phyloP scores from a whole-genome alignment of 208 protist species.

The Entamoeba invadens region DNA sequence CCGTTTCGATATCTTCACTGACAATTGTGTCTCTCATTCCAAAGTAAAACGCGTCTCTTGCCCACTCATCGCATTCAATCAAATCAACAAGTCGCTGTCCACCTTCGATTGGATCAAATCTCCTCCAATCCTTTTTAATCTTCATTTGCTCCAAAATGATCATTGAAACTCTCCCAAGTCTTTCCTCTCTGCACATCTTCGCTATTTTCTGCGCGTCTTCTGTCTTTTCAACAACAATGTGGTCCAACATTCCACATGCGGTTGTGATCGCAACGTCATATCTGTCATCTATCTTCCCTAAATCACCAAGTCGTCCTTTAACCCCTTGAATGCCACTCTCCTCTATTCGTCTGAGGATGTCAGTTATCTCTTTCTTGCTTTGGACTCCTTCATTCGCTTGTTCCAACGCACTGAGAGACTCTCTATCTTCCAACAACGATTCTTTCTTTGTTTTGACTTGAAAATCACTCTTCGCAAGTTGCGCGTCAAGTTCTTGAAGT shows the following conservation, averaged over 20 bases:
- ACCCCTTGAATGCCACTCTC: constrained; percentile 1
- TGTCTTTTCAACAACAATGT: constrained; percentile 20
- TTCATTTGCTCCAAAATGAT: constrained; percentile 9
- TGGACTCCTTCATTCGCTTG: not conserved
- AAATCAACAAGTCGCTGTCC: not conserved
- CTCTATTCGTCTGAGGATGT: not conserved
- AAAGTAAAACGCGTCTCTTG: not conserved
- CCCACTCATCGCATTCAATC: constrained; percentile 6
- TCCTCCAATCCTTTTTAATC: not conserved
- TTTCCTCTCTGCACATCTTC: not conserved
- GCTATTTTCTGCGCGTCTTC: not conserved
- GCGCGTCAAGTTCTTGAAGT: not conserved
- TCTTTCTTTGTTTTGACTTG: not conserved
- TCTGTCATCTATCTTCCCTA: constrained; percentile 10
- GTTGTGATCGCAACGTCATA: constrained; percentile 11
- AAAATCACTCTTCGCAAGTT: not conserved
- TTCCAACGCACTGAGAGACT: not conserved
- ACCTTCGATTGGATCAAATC: not conserved
- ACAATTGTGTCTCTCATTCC: constrained; percentile 13
- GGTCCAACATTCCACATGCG: not conserved
- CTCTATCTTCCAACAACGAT: not conserved
- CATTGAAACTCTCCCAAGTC: constrained; percentile 3
- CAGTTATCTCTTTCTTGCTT: not conserved
- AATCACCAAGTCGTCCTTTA: constrained; percentile 15
- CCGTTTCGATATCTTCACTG: not conserved